Percentiles rank a stretch among this genome's conserved stretches.
phyloP scores from a whole-genome alignment of 345 rosid genomes.

The Populus pruinosa region DNA sequence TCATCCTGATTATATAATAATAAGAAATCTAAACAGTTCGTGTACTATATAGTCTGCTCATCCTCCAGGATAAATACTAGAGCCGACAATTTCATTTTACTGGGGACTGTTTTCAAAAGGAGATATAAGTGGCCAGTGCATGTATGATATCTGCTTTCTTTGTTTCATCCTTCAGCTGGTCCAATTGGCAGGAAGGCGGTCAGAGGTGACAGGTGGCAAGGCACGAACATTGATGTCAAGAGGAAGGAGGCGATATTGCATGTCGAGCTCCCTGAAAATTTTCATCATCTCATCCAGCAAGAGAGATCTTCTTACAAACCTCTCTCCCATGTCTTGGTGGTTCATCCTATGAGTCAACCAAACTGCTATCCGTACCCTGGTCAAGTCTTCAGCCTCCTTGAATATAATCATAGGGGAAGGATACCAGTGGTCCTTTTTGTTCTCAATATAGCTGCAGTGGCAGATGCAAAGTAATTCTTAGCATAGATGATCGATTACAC shows the following conservation, averaged over 20 bases:
- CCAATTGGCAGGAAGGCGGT: conserved; percentile 25
- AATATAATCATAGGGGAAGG: conserved; percentile 27
- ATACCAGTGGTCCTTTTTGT: conserved; percentile 33
- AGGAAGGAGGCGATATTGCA: conserved; percentile 28
- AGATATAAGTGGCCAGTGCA: background rate
- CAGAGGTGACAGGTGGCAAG: conserved; percentile 14
- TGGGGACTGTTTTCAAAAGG: background rate
- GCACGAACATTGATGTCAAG: conserved; percentile 30
- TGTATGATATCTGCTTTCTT: background rate
- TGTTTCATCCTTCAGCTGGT: background rate
- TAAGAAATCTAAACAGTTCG: background rate
- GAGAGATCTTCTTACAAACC: conserved; percentile 24
- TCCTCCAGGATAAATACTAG: background rate
- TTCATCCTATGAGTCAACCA: conserved; percentile 30
- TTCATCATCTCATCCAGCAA: conserved; percentile 32
- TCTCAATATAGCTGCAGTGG: conserved; percentile 21
- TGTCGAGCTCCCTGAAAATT: conserved; percentile 27
- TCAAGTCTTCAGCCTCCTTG: conserved; percentile 24
- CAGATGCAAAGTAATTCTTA: background rate
- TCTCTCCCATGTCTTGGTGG: conserved; percentile 39
- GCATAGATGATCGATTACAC: background rate
- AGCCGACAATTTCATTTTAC: background rate
- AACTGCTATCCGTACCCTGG: conserved; percentile 16
- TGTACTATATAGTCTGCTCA: background rate
- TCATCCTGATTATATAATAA: background rate